Conservation (phyloP, 2,329 filamentous ascomycete genomes). For the Cryphonectria parasitica region DNA sequence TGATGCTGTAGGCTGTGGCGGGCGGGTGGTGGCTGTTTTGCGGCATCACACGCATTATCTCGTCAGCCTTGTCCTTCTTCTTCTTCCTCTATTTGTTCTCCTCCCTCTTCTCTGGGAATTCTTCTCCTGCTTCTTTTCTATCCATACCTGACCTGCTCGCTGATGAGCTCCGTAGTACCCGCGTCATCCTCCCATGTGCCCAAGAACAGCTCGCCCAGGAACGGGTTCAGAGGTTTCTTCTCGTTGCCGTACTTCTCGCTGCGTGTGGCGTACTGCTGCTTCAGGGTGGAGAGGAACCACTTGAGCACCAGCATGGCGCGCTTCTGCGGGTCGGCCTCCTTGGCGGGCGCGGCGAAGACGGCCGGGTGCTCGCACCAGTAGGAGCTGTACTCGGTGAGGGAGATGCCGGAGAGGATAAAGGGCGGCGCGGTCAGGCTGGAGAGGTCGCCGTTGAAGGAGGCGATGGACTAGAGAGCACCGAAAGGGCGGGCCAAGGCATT, state of each 20-base stretch:
- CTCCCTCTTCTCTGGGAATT: background rate
- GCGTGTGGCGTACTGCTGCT: constrained; percentile 76
- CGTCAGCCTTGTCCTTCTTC: constrained; percentile 8
- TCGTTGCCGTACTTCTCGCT: constrained; percentile 86
- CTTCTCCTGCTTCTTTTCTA: constrained; percentile 9
- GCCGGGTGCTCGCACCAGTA: constrained; percentile 82
- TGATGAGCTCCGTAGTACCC: constrained; percentile 83
- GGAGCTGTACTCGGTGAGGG: constrained; percentile 77
- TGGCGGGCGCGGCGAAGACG: constrained; percentile 80
- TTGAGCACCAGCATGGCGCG: constrained; percentile 86
- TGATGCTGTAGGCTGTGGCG: constrained; percentile 91
- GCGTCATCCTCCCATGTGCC: constrained; percentile 85
- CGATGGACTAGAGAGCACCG: constrained; percentile 62
- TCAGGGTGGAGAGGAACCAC: constrained; percentile 93
- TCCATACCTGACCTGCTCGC: constrained; percentile 82
- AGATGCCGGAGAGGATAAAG: constrained; percentile 79
- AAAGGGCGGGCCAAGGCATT: background rate
- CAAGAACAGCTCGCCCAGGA: constrained; percentile 91
- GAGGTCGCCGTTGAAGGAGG: constrained; percentile 81
- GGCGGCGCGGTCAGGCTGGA: constrained; percentile 80
- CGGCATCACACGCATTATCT: background rate
- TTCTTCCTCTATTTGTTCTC: background rate
- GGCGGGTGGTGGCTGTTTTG: constrained; percentile 79
- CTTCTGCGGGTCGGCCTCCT: constrained; percentile 78
- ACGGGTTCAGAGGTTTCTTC: constrained; percentile 97